These are phyloP conservation scores for Penicillium oxalicum DNA, from an alignment of 2,329 filamentous ascomycete species.

Conservation along the genomic window DNA sequence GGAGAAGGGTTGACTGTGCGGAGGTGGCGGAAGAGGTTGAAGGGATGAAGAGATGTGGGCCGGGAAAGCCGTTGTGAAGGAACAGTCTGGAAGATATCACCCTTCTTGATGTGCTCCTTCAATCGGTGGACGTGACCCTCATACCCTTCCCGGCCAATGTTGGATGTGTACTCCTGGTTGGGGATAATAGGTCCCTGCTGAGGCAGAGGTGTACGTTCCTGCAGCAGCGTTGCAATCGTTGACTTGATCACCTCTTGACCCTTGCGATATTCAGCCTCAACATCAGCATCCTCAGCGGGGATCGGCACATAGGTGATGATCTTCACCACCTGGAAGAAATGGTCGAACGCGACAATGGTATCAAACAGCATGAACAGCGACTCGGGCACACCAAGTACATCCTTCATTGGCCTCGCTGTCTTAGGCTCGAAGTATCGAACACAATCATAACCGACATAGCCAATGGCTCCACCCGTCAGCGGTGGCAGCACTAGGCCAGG, in stretches of 20 bases:
- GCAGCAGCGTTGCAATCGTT: slow-evolving; percentile 65
- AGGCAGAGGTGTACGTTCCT: slow-evolving; percentile 70
- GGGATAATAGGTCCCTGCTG: slow-evolving; percentile 66
- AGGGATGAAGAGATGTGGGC: slow-evolving; percentile 85
- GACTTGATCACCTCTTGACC: slow-evolving; percentile 59
- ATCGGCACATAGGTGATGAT: slow-evolving; percentile 86
- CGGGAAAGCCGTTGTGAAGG: slow-evolving; percentile 89
- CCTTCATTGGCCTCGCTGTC: slow-evolving; percentile 82
- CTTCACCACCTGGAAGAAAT: slow-evolving; percentile 88
- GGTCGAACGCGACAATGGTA: slow-evolving; percentile 88
- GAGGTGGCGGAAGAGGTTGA: slow-evolving; percentile 95
- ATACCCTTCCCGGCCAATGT: slow-evolving; percentile 84
- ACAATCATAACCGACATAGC: slow-evolving; percentile 96
- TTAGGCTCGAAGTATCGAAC: slow-evolving; percentile 97
- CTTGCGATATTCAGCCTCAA: slow-evolving; percentile 64
- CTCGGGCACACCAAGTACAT: slow-evolving; percentile 83
- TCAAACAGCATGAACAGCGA: slow-evolving; percentile 96
- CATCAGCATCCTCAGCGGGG: slow-evolving; percentile 50
- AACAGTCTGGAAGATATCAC: slow-evolving; percentile 96
- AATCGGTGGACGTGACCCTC: slow-evolving; percentile 78
- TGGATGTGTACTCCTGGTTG: slow-evolving; percentile 78
- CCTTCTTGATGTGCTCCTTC: slow-evolving; percentile 83
- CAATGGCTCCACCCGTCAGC: slow-evolving; percentile 85
- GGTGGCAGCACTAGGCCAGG: slow-evolving; percentile 78
- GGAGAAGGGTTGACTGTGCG: slow-evolving; percentile 97